Evolutionary conservation across 2,329 filamentous ascomycete genomes (phyloP).

Genomic region (Cercospora sesami): DNA sequence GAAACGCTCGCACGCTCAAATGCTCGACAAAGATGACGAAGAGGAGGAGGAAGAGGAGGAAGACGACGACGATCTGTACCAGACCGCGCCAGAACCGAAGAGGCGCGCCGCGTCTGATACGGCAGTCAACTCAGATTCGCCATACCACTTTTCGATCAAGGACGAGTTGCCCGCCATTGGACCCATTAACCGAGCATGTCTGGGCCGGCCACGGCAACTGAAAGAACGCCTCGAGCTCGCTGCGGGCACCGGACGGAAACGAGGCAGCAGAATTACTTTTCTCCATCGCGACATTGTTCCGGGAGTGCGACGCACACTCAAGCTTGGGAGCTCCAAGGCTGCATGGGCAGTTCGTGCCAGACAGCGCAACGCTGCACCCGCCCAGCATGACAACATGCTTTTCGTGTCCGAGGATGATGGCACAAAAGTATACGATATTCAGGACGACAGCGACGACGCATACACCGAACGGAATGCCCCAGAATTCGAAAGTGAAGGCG

Average conservation of each 20-base stretch:
- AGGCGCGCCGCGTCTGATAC: slow-evolving; percentile 41
- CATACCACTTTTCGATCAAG: slow-evolving; percentile 68
- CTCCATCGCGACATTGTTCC: slow-evolving; percentile 78
- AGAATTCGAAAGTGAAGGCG: slow-evolving; percentile 88
- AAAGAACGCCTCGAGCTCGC: slow-evolving; percentile 53
- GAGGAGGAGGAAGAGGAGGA: slow-evolving; percentile 52
- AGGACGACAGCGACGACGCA: slow-evolving; percentile 17
- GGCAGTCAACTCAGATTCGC: slow-evolving; percentile 55
- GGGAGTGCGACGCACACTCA: slow-evolving; percentile 66
- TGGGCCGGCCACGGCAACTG: slow-evolving; percentile 58
- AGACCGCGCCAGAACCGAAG: slow-evolving; percentile 54
- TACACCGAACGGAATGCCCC: slow-evolving; percentile 65
- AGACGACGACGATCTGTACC: slow-evolving; percentile 64
- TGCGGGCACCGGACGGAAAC: slow-evolving; percentile 62
- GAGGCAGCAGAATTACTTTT: slow-evolving; percentile 68
- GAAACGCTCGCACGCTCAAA: slow-evolving; percentile 63
- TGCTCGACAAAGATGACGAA: slow-evolving; percentile 55
- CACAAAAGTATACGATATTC: slow-evolving; percentile 34
- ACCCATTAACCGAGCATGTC: slow-evolving; percentile 72
- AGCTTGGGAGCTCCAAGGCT: slow-evolving; percentile 70
- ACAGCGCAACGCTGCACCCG: slow-evolving; percentile 2
- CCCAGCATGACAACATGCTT: slow-evolving; percentile 31
- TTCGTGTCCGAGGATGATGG: slow-evolving; percentile 35
- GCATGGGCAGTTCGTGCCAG: slow-evolving; percentile 71
- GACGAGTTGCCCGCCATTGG: slow-evolving; percentile 76